Evolutionary conservation across 495 filamentous ascomycete species (phyloP), one percentile per base, ranked within the genome.

Genomic region (Penicillium subrubescens): DNA sequence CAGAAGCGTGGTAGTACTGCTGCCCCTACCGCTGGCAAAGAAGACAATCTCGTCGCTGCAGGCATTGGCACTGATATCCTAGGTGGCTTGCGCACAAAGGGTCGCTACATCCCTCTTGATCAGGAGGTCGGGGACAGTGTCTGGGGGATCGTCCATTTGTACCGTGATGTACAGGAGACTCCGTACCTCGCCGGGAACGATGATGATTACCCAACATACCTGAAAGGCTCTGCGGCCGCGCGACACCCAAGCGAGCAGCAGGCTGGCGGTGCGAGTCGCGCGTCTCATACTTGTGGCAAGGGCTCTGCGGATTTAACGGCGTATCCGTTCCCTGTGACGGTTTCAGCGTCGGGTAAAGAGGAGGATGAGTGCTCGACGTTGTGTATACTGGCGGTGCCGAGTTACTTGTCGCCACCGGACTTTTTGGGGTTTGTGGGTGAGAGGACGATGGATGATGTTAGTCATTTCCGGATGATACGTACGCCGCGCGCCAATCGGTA

Each of bases 391-490:
- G 94, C 96, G 11, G 96, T 99, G 12, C 95, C 95, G 3, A 93
- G 88, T 34, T 98, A 98, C 72, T 86, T 98, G 73, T 93, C 92
- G 12, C 90, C 93, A 5, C 90, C 88, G 23, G 96, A 98, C 70
- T 94, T 99, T 64, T 74, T 99, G 65, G 94, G 93, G 0, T 98
- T 95, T 68, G 87, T 97, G 37, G 95, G 95, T 1, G 92, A 97
- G 75, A 88, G 89, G 71, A 97, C 93, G 67, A 86, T 91, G 74
- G 89, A 92, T 63, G 83, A 92, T 59, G 92, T 98, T 63, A 96
- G 91, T 68, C 96, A 99, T 79, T 96, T 97, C 71, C 84, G 95
- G 44, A 96, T 99, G 90, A 90, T 99, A 54, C 87, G 92, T 81
- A 98, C 95, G 5, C 89, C 89, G 55, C 82, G 90, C 58, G 87